These are phyloP conservation scores for Metschnikowia santaceciliae DNA, from an alignment of 805 yeast species.

Conservation along the genomic window DNA sequence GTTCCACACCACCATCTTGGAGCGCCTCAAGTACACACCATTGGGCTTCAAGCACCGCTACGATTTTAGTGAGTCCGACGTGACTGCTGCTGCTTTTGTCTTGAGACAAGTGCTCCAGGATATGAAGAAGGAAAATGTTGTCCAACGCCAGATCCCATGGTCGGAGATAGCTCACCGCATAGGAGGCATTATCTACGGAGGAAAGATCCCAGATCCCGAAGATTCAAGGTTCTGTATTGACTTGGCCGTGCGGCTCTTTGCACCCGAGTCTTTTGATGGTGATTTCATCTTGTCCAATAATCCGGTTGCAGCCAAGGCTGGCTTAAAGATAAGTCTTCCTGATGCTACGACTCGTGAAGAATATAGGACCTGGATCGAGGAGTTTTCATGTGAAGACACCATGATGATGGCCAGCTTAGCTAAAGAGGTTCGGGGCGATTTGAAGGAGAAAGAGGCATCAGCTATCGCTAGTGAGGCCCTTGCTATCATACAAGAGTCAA, in stretches of 20 bases:
- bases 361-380: conserved; percentile 46
- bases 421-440: conserved; percentile 36
- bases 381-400: conserved; percentile 51
- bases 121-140: not conserved
- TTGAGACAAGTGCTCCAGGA: conserved; percentile 38
- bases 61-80: conserved; percentile 75
- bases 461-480: conserved; percentile 8
- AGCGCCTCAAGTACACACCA: conserved; percentile 56
- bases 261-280: conserved; percentile 33
- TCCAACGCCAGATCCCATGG: conserved; percentile 46
- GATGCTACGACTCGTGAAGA: conserved; percentile 37
- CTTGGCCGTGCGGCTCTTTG: conserved; percentile 39
- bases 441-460: conserved; percentile 22
- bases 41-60: conserved; percentile 57
- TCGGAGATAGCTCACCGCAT: conserved; percentile 44
- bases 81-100: conserved; percentile 44
- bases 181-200: conserved; percentile 61
- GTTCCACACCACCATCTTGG: conserved; percentile 65
- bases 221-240: conserved; percentile 38
- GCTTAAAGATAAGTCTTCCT: conserved; percentile 38
- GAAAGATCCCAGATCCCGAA: conserved; percentile 44
- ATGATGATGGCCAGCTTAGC: conserved; percentile 52
- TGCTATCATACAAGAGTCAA: not conserved
- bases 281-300: conserved; percentile 41
- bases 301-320: conserved; percentile 14